Base-by-base conservation (phyloP, 768 basidiomycete species). In the Udeniomyces megalosporus region DNA sequence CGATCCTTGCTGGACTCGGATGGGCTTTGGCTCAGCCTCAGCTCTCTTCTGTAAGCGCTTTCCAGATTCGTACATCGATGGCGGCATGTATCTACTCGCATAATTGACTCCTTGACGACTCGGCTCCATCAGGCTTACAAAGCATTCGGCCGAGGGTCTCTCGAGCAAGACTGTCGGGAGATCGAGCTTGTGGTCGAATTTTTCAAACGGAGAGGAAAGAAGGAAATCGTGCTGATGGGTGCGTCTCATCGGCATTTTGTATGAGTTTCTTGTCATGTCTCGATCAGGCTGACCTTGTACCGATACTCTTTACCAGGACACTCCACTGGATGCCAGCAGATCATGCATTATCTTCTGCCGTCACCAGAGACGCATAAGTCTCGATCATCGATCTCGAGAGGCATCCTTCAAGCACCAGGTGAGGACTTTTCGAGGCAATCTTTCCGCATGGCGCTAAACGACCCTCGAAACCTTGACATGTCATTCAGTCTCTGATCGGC, bases 311-410 rank as follows among this genome's bases (percentile, higher is more conserved):
- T 52, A 15, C 50, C 31, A 24, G 62, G 62, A 38, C 62, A 63
- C 44, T 63, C 62, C 11, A 63, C 62, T 6, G 62, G 62, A 15
- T 63, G 62, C 38, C 62, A 63, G 31, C 62, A 63, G n/a, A 63
- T 49, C 26, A 63, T 63, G 56, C 35, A 42, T 26, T 63, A 63
- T 45, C 56, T 63, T 20, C 28, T 52, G n/a, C n/a, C n/a, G 29
- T 46, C 49, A 17, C 47, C 35, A 15, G 26, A 34, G 10, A 38
- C 35, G 20, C 26, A 31, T 22, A 28, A 5, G 17, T 26, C 31
- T 26, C 48, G 62, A 11, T 42, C 55, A 7, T 1, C 4, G 1
- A 46, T 63, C 38, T 17, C 28, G 8, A 28, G 26, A 28, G 62
- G 47, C 6, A 63, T 63, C 56, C 34, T 63, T 8, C 62, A 63